Evolutionary conservation across 1,284 basidiomycete genomes (phyloP).

Genomic region (Heterobasidion parviporum): DNA sequence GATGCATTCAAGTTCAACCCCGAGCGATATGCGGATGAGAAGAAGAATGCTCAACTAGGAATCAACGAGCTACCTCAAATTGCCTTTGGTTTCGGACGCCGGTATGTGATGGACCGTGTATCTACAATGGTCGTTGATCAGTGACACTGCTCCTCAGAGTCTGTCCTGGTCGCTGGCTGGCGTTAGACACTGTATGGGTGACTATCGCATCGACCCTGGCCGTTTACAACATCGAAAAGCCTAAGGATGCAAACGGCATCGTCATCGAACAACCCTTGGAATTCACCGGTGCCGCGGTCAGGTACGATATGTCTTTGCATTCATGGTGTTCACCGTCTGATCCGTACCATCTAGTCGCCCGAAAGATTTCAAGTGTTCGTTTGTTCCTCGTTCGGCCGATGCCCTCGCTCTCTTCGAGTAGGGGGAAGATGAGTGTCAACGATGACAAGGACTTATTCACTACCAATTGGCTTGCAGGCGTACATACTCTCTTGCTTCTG

Average conservation of each 20-base stretch:
- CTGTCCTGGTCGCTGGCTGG: neutral
- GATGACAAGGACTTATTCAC: no score
- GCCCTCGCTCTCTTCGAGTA: no score
- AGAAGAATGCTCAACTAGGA: neutral
- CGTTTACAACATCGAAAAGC: neutral
- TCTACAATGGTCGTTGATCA: neutral
- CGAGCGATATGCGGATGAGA: neutral
- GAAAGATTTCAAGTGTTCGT: no score
- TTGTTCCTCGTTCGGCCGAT: no score
- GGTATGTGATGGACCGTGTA: neutral
- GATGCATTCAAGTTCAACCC: neutral
- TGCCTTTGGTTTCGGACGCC: slow-evolving; percentile 1
- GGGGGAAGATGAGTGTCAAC: no score
- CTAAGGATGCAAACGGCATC: neutral
- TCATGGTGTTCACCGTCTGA: no score
- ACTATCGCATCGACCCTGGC: neutral
- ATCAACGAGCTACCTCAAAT: neutral
- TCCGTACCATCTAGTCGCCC: no score
- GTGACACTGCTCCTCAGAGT: neutral
- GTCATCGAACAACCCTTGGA: neutral
- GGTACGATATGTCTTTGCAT: slow-evolving; percentile 2
- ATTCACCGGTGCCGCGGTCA: neutral
- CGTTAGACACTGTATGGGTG: neutral
- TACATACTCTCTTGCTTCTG: no score
- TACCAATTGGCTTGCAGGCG: no score